Base-by-base conservation (phyloP, 108 stramenopile genomes). In the Cyclotella cryptica region DNA sequence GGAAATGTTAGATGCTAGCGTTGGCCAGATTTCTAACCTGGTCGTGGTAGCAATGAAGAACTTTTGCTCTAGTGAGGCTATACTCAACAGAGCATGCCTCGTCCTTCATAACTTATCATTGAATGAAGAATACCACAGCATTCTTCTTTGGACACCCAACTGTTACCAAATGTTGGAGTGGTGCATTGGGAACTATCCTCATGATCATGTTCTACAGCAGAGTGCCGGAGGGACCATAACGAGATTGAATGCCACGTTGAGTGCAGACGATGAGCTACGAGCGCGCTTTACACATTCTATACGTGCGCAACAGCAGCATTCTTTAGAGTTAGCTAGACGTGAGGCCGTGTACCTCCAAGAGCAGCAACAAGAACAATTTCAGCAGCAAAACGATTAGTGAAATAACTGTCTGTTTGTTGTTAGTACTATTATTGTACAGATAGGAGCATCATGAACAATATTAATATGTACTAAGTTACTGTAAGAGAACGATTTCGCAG, bases 31-130 rank as follows among this genome's bases (percentile, higher is more conserved):
- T 47, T 74, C 86, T 15, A 82, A 88, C 43, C 83, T 93, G 18
- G 95, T 97, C 42, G 89, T 97, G 5, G 72, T 80, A 14, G 88
- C 94, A 19, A 96, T 97, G 87, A 92, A 92, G 71, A 89, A 92
- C 55, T 97, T 97, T 77, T 96, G 94, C 75, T 79, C 92, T 11
- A 92, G 91, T 58, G 90, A 90, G 72, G 87, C 93, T 21, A 97
- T 96, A 43, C 75, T 97, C 52, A 96, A 95, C 78, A 87, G 96
- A 67, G 97, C 93, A 10, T 96, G 95, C 74, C 89, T 97, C 17
- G 95, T 97, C 27, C 90, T 97, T 21, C 93, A 96, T 87, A 97
- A 97, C 59, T 79, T 97, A 28, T 92, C 93, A 39, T 80, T 96
- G 57, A 91, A 91, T 49, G 84, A 84, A 28, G 88, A 80, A 24